Percentiles rank a stretch among this genome's conserved stretches.
Evolutionary conservation across 2,329 filamentous ascomycete genomes (phyloP).

Genomic region (Pseudogymnoascus sp.): DNA sequence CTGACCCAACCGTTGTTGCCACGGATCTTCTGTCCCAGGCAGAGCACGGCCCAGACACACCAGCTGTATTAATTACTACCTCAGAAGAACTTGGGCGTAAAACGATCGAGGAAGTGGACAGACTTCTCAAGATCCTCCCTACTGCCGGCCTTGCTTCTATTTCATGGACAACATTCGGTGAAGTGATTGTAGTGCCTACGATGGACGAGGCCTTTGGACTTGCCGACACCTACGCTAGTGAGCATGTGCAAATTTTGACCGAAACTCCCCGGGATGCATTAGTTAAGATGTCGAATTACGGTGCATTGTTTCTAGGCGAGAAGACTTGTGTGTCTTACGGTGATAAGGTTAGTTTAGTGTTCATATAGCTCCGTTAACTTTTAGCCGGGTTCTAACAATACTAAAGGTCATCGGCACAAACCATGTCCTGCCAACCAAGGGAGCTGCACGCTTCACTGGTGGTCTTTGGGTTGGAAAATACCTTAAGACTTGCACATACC

Average conservation of each 20-base stretch:
- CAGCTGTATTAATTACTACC: slow-evolving; percentile 42
- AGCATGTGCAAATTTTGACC: slow-evolving; percentile 45
- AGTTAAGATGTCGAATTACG: slow-evolving; percentile 43
- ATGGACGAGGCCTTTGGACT: slow-evolving; percentile 36
- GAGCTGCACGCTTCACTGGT: slow-evolving; percentile 41
- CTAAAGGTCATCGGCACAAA: slow-evolving; percentile 44
- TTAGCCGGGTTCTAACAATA: too few relatives aligned
- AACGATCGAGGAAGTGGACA: too few relatives aligned
- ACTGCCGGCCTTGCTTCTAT: too few relatives aligned
- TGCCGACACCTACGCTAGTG: slow-evolving; percentile 40
- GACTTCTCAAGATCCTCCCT: too few relatives aligned
- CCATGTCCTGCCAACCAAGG: slow-evolving; percentile 43
- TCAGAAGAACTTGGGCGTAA: too few relatives aligned
- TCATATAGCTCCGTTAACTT: too few relatives aligned
- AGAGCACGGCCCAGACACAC: slow-evolving; percentile 44
- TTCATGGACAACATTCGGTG: slow-evolving; percentile 28
- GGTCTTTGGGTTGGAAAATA: slow-evolving; percentile 48
- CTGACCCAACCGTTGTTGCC: slow-evolving; percentile 38
- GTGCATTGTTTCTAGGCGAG: slow-evolving; percentile 42
- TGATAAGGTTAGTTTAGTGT: slow-evolving; percentile 34
- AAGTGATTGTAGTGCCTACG: slow-evolving; percentile 36
- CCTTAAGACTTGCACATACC: slow-evolving; percentile 43
- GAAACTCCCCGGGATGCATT: slow-evolving; percentile 38
- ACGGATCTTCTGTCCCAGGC: slow-evolving; percentile 41
- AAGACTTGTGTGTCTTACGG: slow-evolving; percentile 46